These are phyloP conservation scores for Boletus rubescentipes DNA, from an alignment of 768 basidiomycete genomes.

Conservation along the genomic window DNA sequence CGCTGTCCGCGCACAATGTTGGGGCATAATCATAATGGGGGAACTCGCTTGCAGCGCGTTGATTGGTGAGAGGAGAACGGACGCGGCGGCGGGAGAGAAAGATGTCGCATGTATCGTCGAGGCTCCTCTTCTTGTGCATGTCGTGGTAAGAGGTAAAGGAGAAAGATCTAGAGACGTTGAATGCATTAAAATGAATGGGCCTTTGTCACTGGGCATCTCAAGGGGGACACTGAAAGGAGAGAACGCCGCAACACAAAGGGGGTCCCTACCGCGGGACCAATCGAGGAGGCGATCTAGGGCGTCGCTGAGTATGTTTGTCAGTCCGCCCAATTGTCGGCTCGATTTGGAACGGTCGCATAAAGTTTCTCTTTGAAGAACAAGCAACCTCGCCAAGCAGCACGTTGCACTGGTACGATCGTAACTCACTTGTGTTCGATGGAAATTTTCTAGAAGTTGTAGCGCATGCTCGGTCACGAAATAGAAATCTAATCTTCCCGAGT, in stretches of 20 bases:
- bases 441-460: too few species aligned
- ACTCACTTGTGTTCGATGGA: too few species aligned
- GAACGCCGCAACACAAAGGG: constrained; percentile 24
- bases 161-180: background rate
- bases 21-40: constrained; percentile 2
- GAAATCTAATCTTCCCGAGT: too few species aligned
- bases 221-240: constrained; percentile 22
- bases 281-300: constrained; percentile 7
- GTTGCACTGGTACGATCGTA: too few species aligned
- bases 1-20: constrained; percentile 6
- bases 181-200: constrained; percentile 11
- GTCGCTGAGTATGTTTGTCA: constrained; percentile 23
- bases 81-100: constrained; percentile 25
- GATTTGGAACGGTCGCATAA: constrained; percentile 15
- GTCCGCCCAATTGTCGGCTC: constrained; percentile 30
- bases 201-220: constrained; percentile 19
- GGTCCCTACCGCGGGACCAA: background rate
- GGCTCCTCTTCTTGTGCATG: constrained; percentile 30
- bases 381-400: constrained; percentile 1
- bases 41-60: constrained; percentile 13
- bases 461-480: too few species aligned
- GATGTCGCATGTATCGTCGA: constrained; percentile 32
- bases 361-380: constrained; percentile 10
- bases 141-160: constrained; percentile 17
- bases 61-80: constrained; percentile 5